phyloP scores from a whole-genome alignment of 2,329 filamentous ascomycete species.

The Colletotrichum neosansevieriae region DNA sequence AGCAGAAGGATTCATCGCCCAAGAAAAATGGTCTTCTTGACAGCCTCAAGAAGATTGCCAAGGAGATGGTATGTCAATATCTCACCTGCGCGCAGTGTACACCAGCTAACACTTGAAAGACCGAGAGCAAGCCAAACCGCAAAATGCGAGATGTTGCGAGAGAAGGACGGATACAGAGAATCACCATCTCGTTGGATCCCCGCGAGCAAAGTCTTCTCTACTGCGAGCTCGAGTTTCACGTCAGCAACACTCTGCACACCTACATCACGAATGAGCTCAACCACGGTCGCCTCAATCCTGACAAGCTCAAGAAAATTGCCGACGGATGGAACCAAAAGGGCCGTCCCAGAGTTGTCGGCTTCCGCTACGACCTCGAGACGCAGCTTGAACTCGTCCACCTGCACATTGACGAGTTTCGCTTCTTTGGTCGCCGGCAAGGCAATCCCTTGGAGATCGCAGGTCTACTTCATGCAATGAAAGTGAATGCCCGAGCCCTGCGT shows the following conservation, averaged over 20 bases:
- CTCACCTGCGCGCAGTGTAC: neutral
- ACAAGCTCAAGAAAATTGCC: conserved; percentile 63
- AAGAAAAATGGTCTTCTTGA: conserved; percentile 59
- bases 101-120: conserved; percentile 41
- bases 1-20: conserved; percentile 39
- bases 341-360: conserved; percentile 66
- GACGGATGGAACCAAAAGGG: conserved; percentile 66
- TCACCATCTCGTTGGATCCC: conserved; percentile 64
- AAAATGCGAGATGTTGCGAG: conserved; percentile 47
- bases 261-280: conserved; percentile 67
- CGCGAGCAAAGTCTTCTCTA: conserved; percentile 70
- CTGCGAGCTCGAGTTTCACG: conserved; percentile 68
- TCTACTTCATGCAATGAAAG: conserved; percentile 64
- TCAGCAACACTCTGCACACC: conserved; percentile 63
- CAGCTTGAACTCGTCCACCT: conserved; percentile 67
- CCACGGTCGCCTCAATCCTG: conserved; percentile 64
- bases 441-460: conserved; percentile 58
- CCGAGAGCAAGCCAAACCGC: conserved; percentile 53
- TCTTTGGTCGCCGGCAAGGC: conserved; percentile 62
- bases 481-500: conserved; percentile 64
- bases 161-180: conserved; percentile 46
- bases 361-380: conserved; percentile 71
- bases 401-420: conserved; percentile 65
- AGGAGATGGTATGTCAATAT: conserved; percentile 60
- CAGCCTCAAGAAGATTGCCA: conserved; percentile 64